These are phyloP conservation scores for Vigna radiata DNA, from an alignment of 306 rosid species.

Conservation along the genomic window DNA sequence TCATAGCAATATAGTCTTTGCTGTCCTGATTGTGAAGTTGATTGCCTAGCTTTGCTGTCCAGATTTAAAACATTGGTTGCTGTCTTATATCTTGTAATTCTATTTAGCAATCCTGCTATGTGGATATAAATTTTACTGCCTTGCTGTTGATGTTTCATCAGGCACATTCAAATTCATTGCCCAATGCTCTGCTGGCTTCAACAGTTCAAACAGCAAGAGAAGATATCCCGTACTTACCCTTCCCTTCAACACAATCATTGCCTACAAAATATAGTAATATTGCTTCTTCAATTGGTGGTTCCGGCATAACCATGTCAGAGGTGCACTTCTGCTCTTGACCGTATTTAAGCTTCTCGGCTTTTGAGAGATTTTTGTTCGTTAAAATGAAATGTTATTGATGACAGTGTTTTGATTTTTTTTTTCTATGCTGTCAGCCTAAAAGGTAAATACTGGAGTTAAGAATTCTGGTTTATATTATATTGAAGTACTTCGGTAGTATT, in stretches of 20 bases:
- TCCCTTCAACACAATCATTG: slow-evolving; percentile 75
- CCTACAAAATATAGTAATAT: slow-evolving; percentile 69
- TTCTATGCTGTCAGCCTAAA: not conserved
- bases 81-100: not conserved
- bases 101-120: not conserved
- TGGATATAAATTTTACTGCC: slow-evolving; percentile 23
- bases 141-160: slow-evolving; percentile 49
- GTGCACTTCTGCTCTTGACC: slow-evolving; percentile 46
- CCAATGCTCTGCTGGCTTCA: slow-evolving; percentile 71
- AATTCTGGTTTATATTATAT: slow-evolving; percentile 11
- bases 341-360: slow-evolving; percentile 1
- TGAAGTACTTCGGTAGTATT: slow-evolving; percentile 14
- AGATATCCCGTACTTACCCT: slow-evolving; percentile 82
- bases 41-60: too few relatives aligned
- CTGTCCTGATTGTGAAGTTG: too few relatives aligned
- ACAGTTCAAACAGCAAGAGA: slow-evolving; percentile 74
- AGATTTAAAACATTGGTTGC: not conserved
- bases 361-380: not conserved
- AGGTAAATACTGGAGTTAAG: not conserved
- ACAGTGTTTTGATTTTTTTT: not conserved
- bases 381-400: not conserved
- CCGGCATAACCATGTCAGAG: slow-evolving; percentile 84
- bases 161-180: slow-evolving; percentile 77
- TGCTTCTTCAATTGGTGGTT: slow-evolving; percentile 77
- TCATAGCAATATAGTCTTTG: too few relatives aligned